Percentiles rank a stretch among this genome's conserved stretches.
Conservation (phyloP, 306 rosid species). For the Lathyrus sativus region DNA sequence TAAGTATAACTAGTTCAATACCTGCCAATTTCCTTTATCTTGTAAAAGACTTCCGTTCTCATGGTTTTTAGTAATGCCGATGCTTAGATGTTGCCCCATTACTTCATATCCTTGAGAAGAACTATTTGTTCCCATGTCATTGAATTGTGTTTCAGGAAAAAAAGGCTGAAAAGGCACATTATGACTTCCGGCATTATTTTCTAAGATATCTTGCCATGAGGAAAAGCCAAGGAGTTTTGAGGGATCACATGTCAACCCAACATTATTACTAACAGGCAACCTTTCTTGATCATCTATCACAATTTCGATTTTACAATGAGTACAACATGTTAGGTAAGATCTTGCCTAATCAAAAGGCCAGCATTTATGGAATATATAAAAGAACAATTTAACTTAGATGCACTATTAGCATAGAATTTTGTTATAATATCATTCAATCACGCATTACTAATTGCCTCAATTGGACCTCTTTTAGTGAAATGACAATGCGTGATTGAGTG, state of each 20-base stretch:
- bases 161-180: constrained; percentile 52
- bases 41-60: constrained; percentile 44
- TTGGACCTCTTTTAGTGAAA: background rate
- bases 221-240: constrained; percentile 42
- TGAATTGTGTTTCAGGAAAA: constrained; percentile 46
- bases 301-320: constrained; percentile 34
- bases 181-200: constrained; percentile 46
- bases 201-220: constrained; percentile 51
- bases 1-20: constrained; percentile 35
- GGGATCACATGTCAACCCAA: constrained; percentile 45
- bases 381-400: constrained; percentile 9
- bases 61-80: constrained; percentile 38
- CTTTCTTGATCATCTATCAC: constrained; percentile 59
- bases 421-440: constrained; percentile 1
- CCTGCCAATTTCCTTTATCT: constrained; percentile 67
- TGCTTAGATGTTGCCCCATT: constrained; percentile 41
- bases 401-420: background rate
- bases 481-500: constrained; percentile 10
- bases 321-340: constrained; percentile 19
- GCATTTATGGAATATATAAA: constrained; percentile 15
- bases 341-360: constrained; percentile 18
- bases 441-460: constrained; percentile 6
- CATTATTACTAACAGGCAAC: constrained; percentile 39
- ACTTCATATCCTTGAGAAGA: constrained; percentile 54
- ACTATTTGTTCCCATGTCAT: constrained; percentile 41